Evolutionary conservation across 805 yeast species (phyloP), one percentile per base, ranked within the genome.

Genomic region (Ogataea zsoltii): DNA sequence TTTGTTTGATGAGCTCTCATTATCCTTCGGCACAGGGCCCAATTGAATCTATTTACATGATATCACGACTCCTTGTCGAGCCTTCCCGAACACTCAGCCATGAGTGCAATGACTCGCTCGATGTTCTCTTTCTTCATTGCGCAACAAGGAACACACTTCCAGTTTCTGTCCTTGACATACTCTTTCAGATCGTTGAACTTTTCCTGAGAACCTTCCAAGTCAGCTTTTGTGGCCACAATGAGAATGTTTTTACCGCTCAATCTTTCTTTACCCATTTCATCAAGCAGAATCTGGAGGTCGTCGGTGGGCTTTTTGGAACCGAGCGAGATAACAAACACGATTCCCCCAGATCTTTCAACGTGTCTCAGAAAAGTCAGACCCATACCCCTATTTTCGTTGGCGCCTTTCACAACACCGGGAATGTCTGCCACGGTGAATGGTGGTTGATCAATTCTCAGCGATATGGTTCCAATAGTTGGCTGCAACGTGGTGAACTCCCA

Each of bases 401-500:
- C 98, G 6, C 96, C 97, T 63, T 82, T 76, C 48, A 94, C 86
- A 36, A 94, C 85, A 6, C 99, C 99, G 0, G 99, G 99, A 46
- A 94, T 94, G 69, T 94, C 99, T 1, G 98, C 98, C 1, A 94
- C 97, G 0, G 97, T 88, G 62, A 92, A 91, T 4, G 85, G 76
- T 3, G 78, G 79, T 47, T 75, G 74, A 53, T 82, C 87, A 2
- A 84, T 76, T 1, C 84, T 77, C 16, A 82, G 64, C 37, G 75
- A 74, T 12, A 94, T 86, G 0, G 97, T 92, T 3, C 99, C 99
- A 39, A 94, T 80, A 0, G 89, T 84, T 0, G 99, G 99, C 49
- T 83, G 88, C 42, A 94, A 68, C 0, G 99, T 94, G 0, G 99
- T 94, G 62, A 94, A 94, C 58, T 86, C 95, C 97, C 97, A 94